Evolutionary conservation across 495 filamentous ascomycete genomes (phyloP).

Genomic region (Lasiosphaeris hirsuta): DNA sequence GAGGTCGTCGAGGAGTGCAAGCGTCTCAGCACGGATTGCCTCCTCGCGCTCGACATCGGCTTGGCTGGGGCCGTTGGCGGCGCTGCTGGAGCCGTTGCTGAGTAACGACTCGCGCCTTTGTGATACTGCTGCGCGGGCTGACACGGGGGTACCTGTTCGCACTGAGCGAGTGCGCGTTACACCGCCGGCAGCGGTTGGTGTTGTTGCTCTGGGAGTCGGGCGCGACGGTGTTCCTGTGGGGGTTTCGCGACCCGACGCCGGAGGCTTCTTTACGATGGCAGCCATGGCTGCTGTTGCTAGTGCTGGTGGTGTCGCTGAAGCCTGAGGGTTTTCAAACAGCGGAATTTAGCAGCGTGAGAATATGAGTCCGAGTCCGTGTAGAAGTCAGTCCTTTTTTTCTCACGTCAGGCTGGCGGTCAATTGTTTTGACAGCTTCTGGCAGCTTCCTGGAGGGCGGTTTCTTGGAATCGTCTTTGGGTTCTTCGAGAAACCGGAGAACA

Average conservation of each 20-base stretch:
- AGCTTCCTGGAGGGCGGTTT: too few relatives aligned
- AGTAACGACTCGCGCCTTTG: constrained; percentile 61
- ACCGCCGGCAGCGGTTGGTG: constrained; percentile 30
- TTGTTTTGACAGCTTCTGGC: too few relatives aligned
- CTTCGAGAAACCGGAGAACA: too few relatives aligned
- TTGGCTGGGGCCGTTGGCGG: constrained; percentile 46
- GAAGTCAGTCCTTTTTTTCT: background rate
- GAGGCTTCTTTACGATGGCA: constrained; percentile 44
- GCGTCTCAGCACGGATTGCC: constrained; percentile 59
- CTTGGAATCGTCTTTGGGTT: too few relatives aligned
- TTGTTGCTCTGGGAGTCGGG: constrained; percentile 33
- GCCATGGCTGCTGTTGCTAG: constrained; percentile 24
- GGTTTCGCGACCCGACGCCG: constrained; percentile 36
- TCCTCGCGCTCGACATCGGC: constrained; percentile 55
- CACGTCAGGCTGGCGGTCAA: background rate
- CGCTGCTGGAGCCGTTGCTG: constrained; percentile 48
- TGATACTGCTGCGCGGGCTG: constrained; percentile 61
- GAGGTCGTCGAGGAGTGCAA: constrained; percentile 79
- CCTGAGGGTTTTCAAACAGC: background rate
- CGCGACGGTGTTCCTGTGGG: constrained; percentile 33
- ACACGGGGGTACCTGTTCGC: constrained; percentile 58
- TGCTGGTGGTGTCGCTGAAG: background rate
- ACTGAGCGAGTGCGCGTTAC: constrained; percentile 49
- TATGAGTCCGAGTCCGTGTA: background rate
- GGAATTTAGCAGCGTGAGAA: background rate